Base-by-base conservation (phyloP, 805 yeast genomes). In the Candida cerambycidarum region DNA sequence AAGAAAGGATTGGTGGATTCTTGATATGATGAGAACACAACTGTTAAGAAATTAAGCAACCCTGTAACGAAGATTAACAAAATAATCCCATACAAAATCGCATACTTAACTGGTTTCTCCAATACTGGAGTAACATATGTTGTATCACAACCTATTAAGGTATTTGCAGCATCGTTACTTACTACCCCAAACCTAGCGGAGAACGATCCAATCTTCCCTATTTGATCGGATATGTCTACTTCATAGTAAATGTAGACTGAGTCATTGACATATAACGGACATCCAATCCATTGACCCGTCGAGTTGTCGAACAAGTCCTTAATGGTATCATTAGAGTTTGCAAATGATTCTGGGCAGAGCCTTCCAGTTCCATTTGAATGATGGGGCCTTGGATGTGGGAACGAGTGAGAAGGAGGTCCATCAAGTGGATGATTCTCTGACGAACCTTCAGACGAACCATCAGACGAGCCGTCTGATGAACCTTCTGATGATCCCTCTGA, bases 1-100 rank as follows among this genome's bases (percentile, higher is more conserved):
- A 80, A 52, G 54, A 78, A 73, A 25, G 81, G 75, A 48, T 78
- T 68, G 35, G 73, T 55, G 23, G 85, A 62, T 61, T 80, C 88
- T 62, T 76, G 81, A 54, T 73, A 76, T 0, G 85, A 82, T 29
- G 85, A 69, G 41, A 54, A 59, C n/a, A 63, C 75, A 38, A 72
- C 61, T 6, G 70, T 62, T 45, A 74, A 55, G 28, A 65, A 46
- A 28, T 78, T 67, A 18, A 76, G 48, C 2, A 63, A 43, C n/a
- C 67, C 65, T 5, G 82, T 57, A 3, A 63, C 61, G 1, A 73
- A 54, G 6, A 77, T 57, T 14, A 72, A 61, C 12, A 60, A 58
- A 1, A 66, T 53, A 5, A 78, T 61, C 5, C 74, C 72, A 4
- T 57, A 53, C 18, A 71, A 56, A 4, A 78, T 58, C n/a, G 66